phyloP scores from a whole-genome alignment of 176 grass and related monocot genomes.

The Cocos nucifera region DNA sequence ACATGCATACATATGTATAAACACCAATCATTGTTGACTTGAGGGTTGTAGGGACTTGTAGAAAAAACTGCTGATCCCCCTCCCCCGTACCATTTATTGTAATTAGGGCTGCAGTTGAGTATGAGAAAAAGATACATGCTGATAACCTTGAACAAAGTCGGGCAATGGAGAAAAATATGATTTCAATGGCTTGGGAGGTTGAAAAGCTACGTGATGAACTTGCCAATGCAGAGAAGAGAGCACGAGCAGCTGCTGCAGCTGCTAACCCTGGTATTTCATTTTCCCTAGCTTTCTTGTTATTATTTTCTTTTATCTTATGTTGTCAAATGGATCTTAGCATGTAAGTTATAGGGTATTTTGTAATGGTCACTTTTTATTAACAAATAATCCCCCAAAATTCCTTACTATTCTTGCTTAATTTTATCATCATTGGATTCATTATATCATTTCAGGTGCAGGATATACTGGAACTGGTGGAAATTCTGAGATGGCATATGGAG shows the following conservation, averaged over 20 bases:
- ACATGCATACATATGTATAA: no score
- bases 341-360: no score
- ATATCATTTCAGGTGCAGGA: constrained; percentile 31
- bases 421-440: no score
- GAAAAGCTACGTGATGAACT: constrained; percentile 74
- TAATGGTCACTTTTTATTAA: no score
- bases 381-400: no score
- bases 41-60: no score
- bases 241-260: constrained; percentile 28
- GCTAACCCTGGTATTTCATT: constrained; percentile 50
- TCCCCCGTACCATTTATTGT: neutral
- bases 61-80: neutral
- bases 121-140: constrained; percentile 90
- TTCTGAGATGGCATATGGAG: constrained; percentile 31
- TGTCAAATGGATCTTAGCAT: no score
- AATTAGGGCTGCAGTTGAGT: constrained; percentile 74
- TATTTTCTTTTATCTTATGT: no score
- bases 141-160: constrained; percentile 83
- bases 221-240: constrained; percentile 58
- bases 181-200: constrained; percentile 61
- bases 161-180: constrained; percentile 74
- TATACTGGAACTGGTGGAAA: constrained; percentile 36
- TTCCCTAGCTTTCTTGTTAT: no score
- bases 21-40: no score
- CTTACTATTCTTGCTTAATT: no score